Conservation (phyloP, 202 grass and related monocot genomes). For the Dendrocalamus latiflorus region DNA sequence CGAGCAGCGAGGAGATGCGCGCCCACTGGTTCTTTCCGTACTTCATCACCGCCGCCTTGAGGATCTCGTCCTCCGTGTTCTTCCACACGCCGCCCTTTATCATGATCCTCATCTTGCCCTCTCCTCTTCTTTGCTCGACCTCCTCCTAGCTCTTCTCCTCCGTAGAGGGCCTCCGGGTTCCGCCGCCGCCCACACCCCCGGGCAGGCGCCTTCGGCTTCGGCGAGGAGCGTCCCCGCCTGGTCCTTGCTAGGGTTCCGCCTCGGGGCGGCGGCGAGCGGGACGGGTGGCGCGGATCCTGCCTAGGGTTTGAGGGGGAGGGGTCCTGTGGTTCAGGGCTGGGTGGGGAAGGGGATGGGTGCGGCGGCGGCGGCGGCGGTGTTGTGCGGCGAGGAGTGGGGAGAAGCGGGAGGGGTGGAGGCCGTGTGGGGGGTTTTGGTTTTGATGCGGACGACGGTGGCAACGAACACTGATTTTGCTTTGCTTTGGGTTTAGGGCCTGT, state of each 20-base stretch:
- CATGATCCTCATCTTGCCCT: slow-evolving; percentile 97
- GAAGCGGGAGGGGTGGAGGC: too few relatives aligned
- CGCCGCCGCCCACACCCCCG: not conserved
- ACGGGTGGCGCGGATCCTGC: not conserved
- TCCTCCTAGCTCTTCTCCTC: slow-evolving; percentile 17
- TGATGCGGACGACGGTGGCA: too few relatives aligned
- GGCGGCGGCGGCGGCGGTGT: not conserved
- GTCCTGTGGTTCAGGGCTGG: not conserved
- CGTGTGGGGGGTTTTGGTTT: not conserved
- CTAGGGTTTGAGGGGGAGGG: not conserved
- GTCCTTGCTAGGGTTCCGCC: not conserved
- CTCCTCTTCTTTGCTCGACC: not conserved
- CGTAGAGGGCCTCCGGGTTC: not conserved
- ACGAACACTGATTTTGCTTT: too few relatives aligned
- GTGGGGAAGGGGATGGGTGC: not conserved
- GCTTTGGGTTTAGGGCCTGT: too few relatives aligned
- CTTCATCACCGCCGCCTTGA: slow-evolving; percentile 98
- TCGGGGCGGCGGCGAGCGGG: not conserved
- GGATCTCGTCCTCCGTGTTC: slow-evolving; percentile 99
- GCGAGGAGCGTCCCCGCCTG: not conserved
- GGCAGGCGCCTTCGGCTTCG: not conserved
- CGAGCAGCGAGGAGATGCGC: slow-evolving; percentile 91
- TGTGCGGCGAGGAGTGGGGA: not conserved
- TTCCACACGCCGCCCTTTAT: slow-evolving; percentile 99
- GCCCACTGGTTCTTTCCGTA: slow-evolving; percentile 99